phyloP scores from a whole-genome alignment of 75 land plant genomes.

The Pinus tabuliformis region DNA sequence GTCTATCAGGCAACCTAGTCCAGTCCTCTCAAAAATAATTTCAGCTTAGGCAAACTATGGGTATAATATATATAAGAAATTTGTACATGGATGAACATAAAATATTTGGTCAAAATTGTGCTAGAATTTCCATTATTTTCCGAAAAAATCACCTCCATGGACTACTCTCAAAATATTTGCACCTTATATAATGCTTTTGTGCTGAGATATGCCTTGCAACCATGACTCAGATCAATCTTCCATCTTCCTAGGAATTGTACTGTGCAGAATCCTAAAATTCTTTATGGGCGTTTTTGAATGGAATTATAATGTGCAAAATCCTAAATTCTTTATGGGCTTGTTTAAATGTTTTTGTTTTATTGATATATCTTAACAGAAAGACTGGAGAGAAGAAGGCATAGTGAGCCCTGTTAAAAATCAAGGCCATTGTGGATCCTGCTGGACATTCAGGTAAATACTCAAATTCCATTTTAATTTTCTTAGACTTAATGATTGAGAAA shows the following conservation, averaged over 20 bases:
- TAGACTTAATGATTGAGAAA: not conserved
- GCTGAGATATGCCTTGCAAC: no score
- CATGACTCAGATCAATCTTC: not conserved
- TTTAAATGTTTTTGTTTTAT: not conserved
- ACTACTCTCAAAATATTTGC: not conserved
- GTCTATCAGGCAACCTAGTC: not conserved
- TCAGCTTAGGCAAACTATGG: not conserved
- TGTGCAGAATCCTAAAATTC: not conserved
- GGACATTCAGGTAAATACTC: slow-evolving; percentile 88
- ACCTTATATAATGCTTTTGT: not conserved
- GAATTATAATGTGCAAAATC: not conserved
- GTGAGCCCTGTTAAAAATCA: slow-evolving; percentile 94
- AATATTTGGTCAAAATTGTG: no score
- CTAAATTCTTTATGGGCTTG: not conserved
- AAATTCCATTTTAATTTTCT: not conserved
- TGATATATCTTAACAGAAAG: slow-evolving; percentile 60
- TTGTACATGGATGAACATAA: not conserved
- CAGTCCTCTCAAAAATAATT: no score
- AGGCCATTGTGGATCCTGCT: slow-evolving; percentile 94
- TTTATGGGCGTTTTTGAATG: not conserved
- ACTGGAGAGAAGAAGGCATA: slow-evolving; percentile 90
- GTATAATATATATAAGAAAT: no score
- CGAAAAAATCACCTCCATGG: no score
- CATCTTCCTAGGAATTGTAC: not conserved
- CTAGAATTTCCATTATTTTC: no score